Evolutionary conservation across 1,284 basidiomycete genomes (phyloP).

Genomic region (Puccinia novopanici): DNA sequence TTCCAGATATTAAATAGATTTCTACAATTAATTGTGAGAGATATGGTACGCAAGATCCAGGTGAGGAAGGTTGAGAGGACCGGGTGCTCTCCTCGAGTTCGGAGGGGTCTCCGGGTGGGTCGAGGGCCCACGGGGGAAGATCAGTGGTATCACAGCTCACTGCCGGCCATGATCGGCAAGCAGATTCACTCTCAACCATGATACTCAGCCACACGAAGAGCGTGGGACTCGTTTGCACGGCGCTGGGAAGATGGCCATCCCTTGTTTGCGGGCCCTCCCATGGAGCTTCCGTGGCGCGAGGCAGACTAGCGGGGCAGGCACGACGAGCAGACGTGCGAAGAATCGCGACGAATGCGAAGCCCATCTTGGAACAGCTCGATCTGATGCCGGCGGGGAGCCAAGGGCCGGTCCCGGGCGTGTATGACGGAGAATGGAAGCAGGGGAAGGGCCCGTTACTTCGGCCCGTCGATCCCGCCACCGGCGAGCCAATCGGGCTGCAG

Average conservation of each 20-base stretch:
- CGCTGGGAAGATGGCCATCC: background rate
- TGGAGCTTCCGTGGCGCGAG: background rate
- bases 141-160: no score
- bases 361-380: constrained; percentile 37
- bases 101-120: no score
- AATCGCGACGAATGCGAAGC: constrained; percentile 24
- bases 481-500: constrained; percentile 53
- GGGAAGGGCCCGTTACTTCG: constrained; percentile 49
- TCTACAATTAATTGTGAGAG: no score
- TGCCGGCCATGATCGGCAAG: background rate
- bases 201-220: background rate
- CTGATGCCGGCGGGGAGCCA: constrained; percentile 3
- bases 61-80: no score
- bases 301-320: background rate
- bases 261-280: background rate
- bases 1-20: no score
- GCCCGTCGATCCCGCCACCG: constrained; percentile 56
- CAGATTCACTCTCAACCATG: background rate
- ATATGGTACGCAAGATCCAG: no score
- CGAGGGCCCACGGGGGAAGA: no score
- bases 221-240: background rate
- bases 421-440: constrained; percentile 55
- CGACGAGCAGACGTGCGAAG: background rate
- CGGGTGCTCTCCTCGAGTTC: no score
- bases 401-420: constrained; percentile 52